Base-by-base conservation (phyloP, 306 rosid genomes). In the Purshia tridentata region DNA sequence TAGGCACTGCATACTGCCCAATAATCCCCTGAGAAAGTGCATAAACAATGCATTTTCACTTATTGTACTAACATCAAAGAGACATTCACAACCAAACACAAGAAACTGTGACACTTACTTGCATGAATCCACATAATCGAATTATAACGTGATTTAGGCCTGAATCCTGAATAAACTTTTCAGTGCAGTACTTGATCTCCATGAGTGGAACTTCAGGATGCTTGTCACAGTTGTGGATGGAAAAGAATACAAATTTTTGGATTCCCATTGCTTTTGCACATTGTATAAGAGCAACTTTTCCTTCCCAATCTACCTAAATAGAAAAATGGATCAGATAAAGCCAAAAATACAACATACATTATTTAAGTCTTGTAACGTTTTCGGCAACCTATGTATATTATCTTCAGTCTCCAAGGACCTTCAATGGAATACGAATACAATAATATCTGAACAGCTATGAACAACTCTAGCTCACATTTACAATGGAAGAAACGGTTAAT, bases 181-280 rank as follows among this genome's bases (percentile, higher is more conserved):
- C 95, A 8, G 99, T 94, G 68, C 97, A 91, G 61, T 84, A 85
- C 84, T 94, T 94, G 76, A 94, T 94, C 85, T 94, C 96, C 99
- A 94, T 94, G 8, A 94, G 84, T n/a, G 99, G 99, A 72, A 94
- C 97, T 81, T 94, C 99, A 1, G 97, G 97, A 72, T 91, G 99
- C 77, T 89, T 89, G 76, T 94, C 97, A 46, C 97, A 91, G 78
- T 94, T 94, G 69, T 94, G 99, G 80, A 91, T 94, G 81, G 99
- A 94, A 81, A 81, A 94, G 86, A 94, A 94, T 3, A 94, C 82
- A 74, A 79, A 94, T 66, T 91, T 91, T 84, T 94, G 97, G 82
- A 94, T 91, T 49, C 95, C 91, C 98, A 94, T 94, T n/a, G 98
- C 98, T 70, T 89, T 94, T 3, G 98, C 97, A 69, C 96, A 89